These are phyloP conservation scores for Halteria grandinella DNA, from an alignment of 73 alveolate species.

Conservation along the genomic window DNA sequence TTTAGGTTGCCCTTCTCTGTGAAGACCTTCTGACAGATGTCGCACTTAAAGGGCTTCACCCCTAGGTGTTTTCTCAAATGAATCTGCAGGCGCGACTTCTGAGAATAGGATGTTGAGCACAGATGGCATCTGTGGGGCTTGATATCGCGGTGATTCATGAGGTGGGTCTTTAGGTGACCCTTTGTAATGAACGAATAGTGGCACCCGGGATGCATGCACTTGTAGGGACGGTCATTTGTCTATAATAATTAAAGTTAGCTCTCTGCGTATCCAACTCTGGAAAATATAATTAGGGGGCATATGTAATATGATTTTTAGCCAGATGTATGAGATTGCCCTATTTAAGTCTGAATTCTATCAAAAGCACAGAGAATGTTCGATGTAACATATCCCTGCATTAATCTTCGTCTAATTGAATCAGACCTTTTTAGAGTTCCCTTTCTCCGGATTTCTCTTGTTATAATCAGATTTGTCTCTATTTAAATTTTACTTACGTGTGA, in stretches of 20 bases:
- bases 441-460: too few relatives aligned
- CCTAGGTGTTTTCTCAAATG: constrained; percentile 64
- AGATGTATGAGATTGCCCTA: background rate
- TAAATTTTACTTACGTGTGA: constrained; percentile 63
- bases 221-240: constrained; percentile 51
- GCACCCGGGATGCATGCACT: constrained; percentile 17
- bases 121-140: constrained; percentile 41
- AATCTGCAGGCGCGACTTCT: constrained; percentile 18
- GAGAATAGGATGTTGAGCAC: constrained; percentile 21
- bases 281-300: constrained; percentile 57
- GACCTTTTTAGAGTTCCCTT: too few relatives aligned
- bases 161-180: constrained; percentile 58
- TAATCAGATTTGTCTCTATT: too few relatives aligned
- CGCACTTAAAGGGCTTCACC: constrained; percentile 67
- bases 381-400: too few relatives aligned
- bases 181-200: constrained; percentile 35
- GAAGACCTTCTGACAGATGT: constrained; percentile 57
- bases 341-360: background rate
- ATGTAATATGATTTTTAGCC: constrained; percentile 56
- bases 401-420: too few relatives aligned
- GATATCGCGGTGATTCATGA: constrained; percentile 23
- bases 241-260: constrained; percentile 65
- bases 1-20: constrained; percentile 71
- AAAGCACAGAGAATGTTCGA: too few relatives aligned
- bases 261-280: constrained; percentile 67